Evolutionary conservation across 371 early-diverging fungal genomes (phyloP).

Genomic region (Blakeslea trispora): DNA sequence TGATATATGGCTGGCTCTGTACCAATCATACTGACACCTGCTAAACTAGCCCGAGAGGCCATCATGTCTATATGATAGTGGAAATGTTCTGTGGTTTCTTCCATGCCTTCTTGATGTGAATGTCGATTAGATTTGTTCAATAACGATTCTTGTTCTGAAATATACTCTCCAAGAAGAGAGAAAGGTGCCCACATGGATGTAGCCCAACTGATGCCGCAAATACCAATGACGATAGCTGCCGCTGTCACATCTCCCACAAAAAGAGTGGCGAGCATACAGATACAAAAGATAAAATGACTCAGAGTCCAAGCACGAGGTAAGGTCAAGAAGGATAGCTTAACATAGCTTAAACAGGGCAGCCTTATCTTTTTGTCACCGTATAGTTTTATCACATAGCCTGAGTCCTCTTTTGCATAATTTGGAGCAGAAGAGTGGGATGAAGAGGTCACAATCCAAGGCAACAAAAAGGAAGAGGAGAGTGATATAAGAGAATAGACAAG

Average conservation of each 20-base stretch:
- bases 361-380: slow-evolving; percentile 14
- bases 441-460: slow-evolving; percentile 57
- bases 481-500: slow-evolving; percentile 80
- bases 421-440: slow-evolving; percentile 9
- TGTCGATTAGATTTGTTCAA: too few relatives aligned
- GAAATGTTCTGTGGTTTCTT: neutral
- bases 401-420: neutral
- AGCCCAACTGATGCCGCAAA: slow-evolving; percentile 87
- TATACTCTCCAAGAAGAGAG: slow-evolving; percentile 85
- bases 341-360: slow-evolving; percentile 20
- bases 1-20: slow-evolving; percentile 46
- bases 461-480: slow-evolving; percentile 66
- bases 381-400: slow-evolving; percentile 1
- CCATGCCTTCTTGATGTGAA: neutral
- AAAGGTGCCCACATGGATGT: slow-evolving; percentile 93
- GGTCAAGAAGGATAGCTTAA: slow-evolving; percentile 39
- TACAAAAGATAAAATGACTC: slow-evolving; percentile 67
- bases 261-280: slow-evolving; percentile 69
- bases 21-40: slow-evolving; percentile 34
- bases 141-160: slow-evolving; percentile 47
- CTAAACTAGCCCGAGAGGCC: slow-evolving; percentile 32
- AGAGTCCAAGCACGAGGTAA: slow-evolving; percentile 72
- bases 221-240: slow-evolving; percentile 65
- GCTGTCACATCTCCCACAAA: slow-evolving; percentile 53
- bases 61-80: slow-evolving; percentile 10